Conservation (phyloP, 371 early-diverging fungal species). For the Smittium culicis region DNA sequence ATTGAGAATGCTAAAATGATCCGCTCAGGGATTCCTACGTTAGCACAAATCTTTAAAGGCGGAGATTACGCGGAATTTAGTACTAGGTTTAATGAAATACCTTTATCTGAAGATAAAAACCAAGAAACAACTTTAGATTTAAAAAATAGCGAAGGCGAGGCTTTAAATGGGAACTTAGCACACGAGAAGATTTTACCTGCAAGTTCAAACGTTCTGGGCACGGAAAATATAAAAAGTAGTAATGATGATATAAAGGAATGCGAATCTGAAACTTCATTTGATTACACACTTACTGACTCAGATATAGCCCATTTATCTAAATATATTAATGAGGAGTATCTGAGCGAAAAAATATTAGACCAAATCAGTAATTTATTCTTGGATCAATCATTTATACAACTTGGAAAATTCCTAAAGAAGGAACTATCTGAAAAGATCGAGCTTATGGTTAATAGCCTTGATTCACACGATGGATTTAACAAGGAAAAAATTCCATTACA, state of each 20-base stretch:
- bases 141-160: no score
- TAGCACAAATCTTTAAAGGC: conserved; percentile 36
- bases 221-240: no score
- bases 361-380: conserved; percentile 44
- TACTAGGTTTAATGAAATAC: background rate
- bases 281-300: conserved; percentile 23
- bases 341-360: conserved; percentile 31
- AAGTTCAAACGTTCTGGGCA: no score
- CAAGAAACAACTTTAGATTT: no score
- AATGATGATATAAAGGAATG: no score
- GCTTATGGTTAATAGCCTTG: conserved; percentile 22
- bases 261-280: no score
- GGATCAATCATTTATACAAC: conserved; percentile 52
- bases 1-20: conserved; percentile 23
- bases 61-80: conserved; percentile 28
- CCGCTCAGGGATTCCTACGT: conserved; percentile 33
- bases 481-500: conserved; percentile 33
- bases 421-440: conserved; percentile 30
- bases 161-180: no score
- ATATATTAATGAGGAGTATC: conserved; percentile 51
- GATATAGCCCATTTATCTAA: conserved; percentile 33
- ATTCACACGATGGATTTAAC: conserved; percentile 24
- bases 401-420: conserved; percentile 40
- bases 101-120: conserved; percentile 7
- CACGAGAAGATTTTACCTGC: no score